Evolutionary conservation across 768 basidiomycete genomes (phyloP).

Genomic region (Auricularia heimuer): DNA sequence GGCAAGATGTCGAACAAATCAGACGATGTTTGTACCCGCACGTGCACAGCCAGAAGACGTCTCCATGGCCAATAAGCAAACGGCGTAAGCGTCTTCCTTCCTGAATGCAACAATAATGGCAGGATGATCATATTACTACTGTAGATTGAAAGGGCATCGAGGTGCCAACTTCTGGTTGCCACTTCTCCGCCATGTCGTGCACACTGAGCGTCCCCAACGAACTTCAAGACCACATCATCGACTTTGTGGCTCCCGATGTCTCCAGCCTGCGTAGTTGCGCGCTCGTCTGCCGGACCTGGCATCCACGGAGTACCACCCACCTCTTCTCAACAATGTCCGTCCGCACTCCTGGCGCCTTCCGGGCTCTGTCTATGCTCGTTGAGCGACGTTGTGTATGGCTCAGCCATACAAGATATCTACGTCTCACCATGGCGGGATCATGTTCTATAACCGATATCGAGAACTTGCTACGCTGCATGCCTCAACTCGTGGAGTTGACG

Average conservation of each 20-base stretch:
- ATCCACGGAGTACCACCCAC: not conserved
- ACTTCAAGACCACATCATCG: not conserved
- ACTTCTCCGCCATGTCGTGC: too few species aligned
- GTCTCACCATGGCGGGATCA: not conserved
- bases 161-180: too few species aligned
- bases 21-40: too few species aligned
- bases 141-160: too few species aligned
- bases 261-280: not conserved
- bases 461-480: not conserved
- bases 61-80: too few species aligned
- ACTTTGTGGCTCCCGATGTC: not conserved
- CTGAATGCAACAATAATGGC: too few species aligned
- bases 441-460: not conserved
- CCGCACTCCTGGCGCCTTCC: not conserved
- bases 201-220: not conserved
- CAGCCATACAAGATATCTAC: not conserved
- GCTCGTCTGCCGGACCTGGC: not conserved
- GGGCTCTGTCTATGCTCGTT: not conserved
- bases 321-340: not conserved
- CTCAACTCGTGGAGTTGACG: not conserved
- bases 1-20: too few species aligned
- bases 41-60: too few species aligned
- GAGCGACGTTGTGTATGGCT: not conserved
- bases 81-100: too few species aligned
- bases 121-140: too few species aligned